A percentile compares a stretch with the other conserved stretches of the same genome.
These are phyloP conservation scores for Sanghuangporus sanghuang DNA, from an alignment of 1,284 basidiomycete genomes.

Conservation along the genomic window DNA sequence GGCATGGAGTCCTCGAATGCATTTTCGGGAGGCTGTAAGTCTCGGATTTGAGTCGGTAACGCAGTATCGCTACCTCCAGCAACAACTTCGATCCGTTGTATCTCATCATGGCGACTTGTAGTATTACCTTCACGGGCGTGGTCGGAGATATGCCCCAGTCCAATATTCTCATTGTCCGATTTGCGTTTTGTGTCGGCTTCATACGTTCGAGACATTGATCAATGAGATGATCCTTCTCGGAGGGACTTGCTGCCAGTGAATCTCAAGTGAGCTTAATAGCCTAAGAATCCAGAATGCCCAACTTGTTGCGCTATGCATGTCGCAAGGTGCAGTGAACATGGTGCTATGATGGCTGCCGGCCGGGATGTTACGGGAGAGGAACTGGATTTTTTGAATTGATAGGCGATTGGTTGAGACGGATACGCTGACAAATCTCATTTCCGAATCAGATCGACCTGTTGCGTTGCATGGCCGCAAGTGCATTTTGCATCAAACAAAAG, in stretches of 20 bases:
- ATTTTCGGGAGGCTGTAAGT: neutral
- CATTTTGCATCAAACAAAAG: too few species aligned
- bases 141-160: neutral
- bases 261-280: too few species aligned
- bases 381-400: neutral
- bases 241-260: too few species aligned
- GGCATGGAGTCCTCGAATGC: constrained; percentile 18
- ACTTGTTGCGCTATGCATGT: too few species aligned
- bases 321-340: too few species aligned
- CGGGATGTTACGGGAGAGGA: neutral
- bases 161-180: neutral
- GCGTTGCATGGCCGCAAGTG: neutral
- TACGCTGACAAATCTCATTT: neutral
- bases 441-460: neutral
- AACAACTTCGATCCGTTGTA: neutral
- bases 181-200: neutral
- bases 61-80: neutral
- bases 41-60: neutral
- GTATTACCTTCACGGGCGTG: neutral
- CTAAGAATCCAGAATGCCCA: too few species aligned
- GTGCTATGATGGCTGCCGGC: neutral
- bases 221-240: neutral
- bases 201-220: neutral
- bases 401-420: neutral
- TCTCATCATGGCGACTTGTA: neutral